Base-by-base conservation (phyloP, 169 alveolate genomes). In the Eimeria acervulina region DNA sequence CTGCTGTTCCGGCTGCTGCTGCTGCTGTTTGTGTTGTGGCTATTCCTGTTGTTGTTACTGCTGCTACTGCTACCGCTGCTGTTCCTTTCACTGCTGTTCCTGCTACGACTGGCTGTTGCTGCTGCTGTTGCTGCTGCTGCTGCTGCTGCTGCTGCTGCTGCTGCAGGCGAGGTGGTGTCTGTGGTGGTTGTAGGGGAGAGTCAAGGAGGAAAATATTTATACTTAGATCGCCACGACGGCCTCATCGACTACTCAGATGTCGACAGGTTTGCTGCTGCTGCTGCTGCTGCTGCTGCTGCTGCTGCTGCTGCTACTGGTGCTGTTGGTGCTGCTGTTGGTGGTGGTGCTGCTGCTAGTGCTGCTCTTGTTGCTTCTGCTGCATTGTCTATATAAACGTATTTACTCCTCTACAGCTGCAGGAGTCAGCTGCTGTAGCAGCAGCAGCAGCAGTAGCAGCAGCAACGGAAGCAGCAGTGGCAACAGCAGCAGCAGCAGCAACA, bases 231-330 rank as follows among this genome's bases (percentile, higher is more conserved):
- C 13, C 83, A 72, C 44, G 83, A 72, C 17, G 83, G 83, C 47
- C 47, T 72, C 36, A 31, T 72, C 4, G 83, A 72, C 83, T 72
- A 31, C 83, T 5, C 83, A 28, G 47, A 72, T 21, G n/a, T 8
- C 44, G 7, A 84, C 61, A 15, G 40, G 59, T 31, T 26, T 84
- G 78, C 92, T 84, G 92, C 92, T 84, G 92, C 78, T 84, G 92
- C 28, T 84, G 92, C 92, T 55, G 92, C 78, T 84, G 78, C 61
- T 74, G 87, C 87, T 74, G 87, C 59, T 74, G 87, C 44, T 74
- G 87, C 59, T 74, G 87, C 59, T 74, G 87, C 87, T 74, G 80
- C n/a, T 74, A 59, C 12, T 36, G 55, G 7, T 36, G 55, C 44
- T 74, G 87, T 26, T 74, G 87, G 19, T 7, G 55, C 55, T 7